These are phyloP conservation scores for Kodamaea neixiangensis DNA, from an alignment of 805 yeast genomes.

Conservation along the genomic window DNA sequence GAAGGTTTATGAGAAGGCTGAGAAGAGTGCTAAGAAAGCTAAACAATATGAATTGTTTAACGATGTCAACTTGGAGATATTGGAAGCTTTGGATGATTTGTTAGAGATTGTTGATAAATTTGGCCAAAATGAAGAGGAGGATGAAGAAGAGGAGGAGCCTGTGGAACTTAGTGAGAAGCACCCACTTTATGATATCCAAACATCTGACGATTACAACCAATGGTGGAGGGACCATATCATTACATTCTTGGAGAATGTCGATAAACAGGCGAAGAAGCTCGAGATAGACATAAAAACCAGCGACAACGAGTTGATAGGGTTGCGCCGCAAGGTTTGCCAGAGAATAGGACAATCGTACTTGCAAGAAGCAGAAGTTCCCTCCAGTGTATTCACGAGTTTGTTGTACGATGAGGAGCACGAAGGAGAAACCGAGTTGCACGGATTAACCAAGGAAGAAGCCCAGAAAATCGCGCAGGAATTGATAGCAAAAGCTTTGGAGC, in stretches of 20 bases:
- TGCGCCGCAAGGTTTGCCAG: constrained; percentile 45
- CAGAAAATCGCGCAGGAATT: constrained; percentile 50
- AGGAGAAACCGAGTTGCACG: constrained; percentile 31
- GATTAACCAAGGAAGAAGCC: constrained; percentile 43
- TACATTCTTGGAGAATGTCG: constrained; percentile 33
- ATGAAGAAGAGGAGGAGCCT: constrained; percentile 22
- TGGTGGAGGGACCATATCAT: constrained; percentile 57
- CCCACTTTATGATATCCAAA: constrained; percentile 51
- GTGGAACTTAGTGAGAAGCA: constrained; percentile 48
- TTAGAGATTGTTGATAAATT: constrained; percentile 68
- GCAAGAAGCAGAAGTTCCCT: constrained; percentile 65
- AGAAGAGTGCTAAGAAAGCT: constrained; percentile 24
- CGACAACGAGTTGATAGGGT: constrained; percentile 18
- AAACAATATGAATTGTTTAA: constrained; percentile 34
- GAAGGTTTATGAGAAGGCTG: constrained; percentile 46
- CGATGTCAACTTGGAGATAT: constrained; percentile 48
- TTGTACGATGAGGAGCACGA: constrained; percentile 57
- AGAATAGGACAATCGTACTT: constrained; percentile 64
- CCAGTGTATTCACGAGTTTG: constrained; percentile 53
- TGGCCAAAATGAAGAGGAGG: constrained; percentile 57
- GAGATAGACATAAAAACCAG: constrained; percentile 6
- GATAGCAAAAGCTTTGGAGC: constrained; percentile 55
- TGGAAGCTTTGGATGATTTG: constrained; percentile 65
- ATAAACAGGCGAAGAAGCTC: constrained; percentile 18
- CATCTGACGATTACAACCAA: constrained; percentile 46